Evolutionary conservation across 257 asterid species (phyloP).

Genomic region (Ajuga chamaepitys): DNA sequence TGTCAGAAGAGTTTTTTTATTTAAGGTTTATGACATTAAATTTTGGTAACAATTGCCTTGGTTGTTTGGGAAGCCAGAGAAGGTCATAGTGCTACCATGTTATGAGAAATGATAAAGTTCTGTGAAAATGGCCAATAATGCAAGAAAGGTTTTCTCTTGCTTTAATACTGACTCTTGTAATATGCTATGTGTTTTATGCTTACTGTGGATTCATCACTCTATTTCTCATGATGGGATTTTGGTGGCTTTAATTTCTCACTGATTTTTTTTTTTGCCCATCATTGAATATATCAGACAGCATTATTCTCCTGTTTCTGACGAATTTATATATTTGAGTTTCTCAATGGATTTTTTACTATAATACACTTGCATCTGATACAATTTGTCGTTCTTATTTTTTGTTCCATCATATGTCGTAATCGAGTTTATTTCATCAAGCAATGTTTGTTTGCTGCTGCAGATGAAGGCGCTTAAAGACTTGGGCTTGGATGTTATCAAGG

Average conservation of each 20-base stretch:
- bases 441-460: constrained; percentile 36
- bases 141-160: not conserved
- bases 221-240: not conserved
- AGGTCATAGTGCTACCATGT: not conserved
- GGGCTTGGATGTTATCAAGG: constrained; percentile 90
- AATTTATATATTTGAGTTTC: not conserved
- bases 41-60: not conserved
- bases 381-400: not conserved
- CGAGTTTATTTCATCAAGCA: constrained; percentile 1
- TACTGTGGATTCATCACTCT: not conserved
- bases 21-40: not conserved
- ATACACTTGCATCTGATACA: not conserved
- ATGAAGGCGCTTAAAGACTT: constrained; percentile 93
- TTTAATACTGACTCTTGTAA: not conserved
- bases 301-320: constrained; percentile 1
- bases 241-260: not conserved
- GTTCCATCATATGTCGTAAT: constrained; percentile 1
- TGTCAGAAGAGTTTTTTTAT: not conserved
- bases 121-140: not conserved
- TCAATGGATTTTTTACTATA: not conserved
- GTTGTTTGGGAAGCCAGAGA: not conserved
- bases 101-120: not conserved
- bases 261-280: not conserved
- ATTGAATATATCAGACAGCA: constrained; percentile 1
- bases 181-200: not conserved